A percentile compares a stretch with the other conserved stretches of the same genome.
Evolutionary conservation across 305 asterid genomes (phyloP).

Genomic region (Solanum hybrid): DNA sequence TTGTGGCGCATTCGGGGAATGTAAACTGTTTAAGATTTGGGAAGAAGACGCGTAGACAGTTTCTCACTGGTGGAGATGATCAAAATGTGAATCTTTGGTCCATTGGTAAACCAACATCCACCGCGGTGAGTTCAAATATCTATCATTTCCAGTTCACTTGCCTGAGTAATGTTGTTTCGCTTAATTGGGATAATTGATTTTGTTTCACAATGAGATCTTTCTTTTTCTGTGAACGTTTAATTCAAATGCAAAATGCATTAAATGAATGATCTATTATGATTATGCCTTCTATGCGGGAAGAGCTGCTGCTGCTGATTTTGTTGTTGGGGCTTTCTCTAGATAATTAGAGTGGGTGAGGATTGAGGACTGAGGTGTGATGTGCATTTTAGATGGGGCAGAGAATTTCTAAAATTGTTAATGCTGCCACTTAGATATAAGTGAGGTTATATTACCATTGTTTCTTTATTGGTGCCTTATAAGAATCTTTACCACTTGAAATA

Average conservation of each 20-base stretch:
- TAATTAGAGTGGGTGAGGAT: neutral
- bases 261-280: neutral
- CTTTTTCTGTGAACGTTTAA: neutral
- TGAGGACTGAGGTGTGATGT: neutral
- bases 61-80: constrained; percentile 98
- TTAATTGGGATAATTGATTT: neutral
- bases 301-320: neutral
- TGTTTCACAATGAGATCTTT: neutral
- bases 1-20: constrained; percentile 91
- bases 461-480: neutral
- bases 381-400: neutral
- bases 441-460: neutral
- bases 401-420: neutral
- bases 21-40: constrained; percentile 95
- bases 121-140: constrained; percentile 43
- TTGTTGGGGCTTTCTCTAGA: neutral
- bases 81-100: constrained; percentile 91
- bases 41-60: constrained; percentile 69
- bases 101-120: constrained; percentile 76
- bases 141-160: neutral
- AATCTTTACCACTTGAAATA: neutral
- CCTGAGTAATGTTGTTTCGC: neutral
- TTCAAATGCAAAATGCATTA: neutral
- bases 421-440: neutral
- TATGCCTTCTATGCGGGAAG: neutral